Conservation (phyloP, 106 monocot species). For the Ottelia alismoides region DNA sequence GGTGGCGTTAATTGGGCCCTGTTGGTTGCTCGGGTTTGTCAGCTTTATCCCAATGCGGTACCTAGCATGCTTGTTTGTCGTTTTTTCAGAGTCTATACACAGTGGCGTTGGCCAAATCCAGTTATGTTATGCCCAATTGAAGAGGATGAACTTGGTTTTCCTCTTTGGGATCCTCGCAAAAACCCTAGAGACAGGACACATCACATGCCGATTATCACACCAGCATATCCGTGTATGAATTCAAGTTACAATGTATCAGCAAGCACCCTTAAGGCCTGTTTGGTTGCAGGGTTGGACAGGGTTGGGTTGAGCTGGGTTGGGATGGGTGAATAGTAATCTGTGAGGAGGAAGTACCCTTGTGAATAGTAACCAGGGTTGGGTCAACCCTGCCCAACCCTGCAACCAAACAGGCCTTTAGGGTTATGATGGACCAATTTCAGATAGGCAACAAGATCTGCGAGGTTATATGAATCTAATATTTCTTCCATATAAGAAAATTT, state of each 20-base stretch:
- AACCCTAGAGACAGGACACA: constrained; percentile 77
- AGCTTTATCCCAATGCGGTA: constrained; percentile 86
- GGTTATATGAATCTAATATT: constrained; percentile 17
- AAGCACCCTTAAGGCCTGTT: constrained; percentile 69
- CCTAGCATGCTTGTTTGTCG: constrained; percentile 81
- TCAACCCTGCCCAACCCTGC: too few species aligned
- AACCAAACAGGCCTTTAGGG: too few species aligned
- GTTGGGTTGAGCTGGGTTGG: too few species aligned
- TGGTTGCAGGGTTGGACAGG: too few species aligned
- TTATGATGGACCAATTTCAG: constrained; percentile 79
- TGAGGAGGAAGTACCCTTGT: too few species aligned
- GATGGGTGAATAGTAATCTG: too few species aligned
- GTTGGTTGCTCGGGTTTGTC: constrained; percentile 74
- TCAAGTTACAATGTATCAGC: constrained; percentile 89
- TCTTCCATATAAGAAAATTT: not conserved
- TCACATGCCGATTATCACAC: constrained; percentile 91
- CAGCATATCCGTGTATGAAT: constrained; percentile 98
- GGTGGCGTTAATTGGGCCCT: constrained; percentile 91
- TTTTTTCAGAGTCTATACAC: constrained; percentile 92
- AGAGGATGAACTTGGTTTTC: constrained; percentile 78
- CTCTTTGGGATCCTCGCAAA: constrained; percentile 91
- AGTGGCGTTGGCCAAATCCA: constrained; percentile 94
- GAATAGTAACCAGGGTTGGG: too few species aligned
- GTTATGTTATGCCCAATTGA: constrained; percentile 82
- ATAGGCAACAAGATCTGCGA: constrained; percentile 63